A percentile compares a stretch with the other conserved stretches of the same genome.
Evolutionary conservation across 108 stramenopile species (phyloP).

Genomic region (Seminavis robusta): DNA sequence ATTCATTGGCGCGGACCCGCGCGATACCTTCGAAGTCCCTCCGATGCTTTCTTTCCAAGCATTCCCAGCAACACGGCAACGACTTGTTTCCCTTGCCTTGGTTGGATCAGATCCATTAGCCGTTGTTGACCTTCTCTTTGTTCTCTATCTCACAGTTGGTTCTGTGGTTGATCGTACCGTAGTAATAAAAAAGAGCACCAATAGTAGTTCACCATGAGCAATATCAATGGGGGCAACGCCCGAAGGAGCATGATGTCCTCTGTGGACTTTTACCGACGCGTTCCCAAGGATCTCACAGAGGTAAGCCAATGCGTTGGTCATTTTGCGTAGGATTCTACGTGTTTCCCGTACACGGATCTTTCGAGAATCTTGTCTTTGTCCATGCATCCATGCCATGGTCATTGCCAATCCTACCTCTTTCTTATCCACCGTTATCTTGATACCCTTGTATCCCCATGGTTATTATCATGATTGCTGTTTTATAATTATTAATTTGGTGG

Average conservation of each 20-base stretch:
- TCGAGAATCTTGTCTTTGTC: neutral
- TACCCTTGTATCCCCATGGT: neutral
- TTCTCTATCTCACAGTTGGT: too few species aligned
- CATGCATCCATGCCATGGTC: too few species aligned
- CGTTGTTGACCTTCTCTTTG: too few species aligned
- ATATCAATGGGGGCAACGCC: slow-evolving; percentile 60
- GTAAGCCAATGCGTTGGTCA: slow-evolving; percentile 25
- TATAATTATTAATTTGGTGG: too few species aligned
- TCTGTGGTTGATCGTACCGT: too few species aligned
- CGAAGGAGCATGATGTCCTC: slow-evolving; percentile 50
- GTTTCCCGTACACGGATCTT: neutral
- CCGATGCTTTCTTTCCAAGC: too few species aligned
- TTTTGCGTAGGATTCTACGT: neutral
- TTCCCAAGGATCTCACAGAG: slow-evolving; percentile 85
- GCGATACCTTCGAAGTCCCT: too few species aligned
- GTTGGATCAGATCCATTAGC: too few species aligned
- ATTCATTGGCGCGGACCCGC: too few species aligned
- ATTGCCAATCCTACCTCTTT: neutral
- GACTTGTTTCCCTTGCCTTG: too few species aligned
- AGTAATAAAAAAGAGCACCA: too few species aligned
- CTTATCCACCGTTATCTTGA: neutral
- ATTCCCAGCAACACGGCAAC: too few species aligned
- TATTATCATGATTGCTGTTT: neutral
- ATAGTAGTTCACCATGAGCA: slow-evolving; percentile 58
- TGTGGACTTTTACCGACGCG: slow-evolving; percentile 81